A percentile compares a stretch with the other conserved stretches of the same genome.
phyloP scores from a whole-genome alignment of 2,329 filamentous ascomycete species.

The Botrytis fabae region DNA sequence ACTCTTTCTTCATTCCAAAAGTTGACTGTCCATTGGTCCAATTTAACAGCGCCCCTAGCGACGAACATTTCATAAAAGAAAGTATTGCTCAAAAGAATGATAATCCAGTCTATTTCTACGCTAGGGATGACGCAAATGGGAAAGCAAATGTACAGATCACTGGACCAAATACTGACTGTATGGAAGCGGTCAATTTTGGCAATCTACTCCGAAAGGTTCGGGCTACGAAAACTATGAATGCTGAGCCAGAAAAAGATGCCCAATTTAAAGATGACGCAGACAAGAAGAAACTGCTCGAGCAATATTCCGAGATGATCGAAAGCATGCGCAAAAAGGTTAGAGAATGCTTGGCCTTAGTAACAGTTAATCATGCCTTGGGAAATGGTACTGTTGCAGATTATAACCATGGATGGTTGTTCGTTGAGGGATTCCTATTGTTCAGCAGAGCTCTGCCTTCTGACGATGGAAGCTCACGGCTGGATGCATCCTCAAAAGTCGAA shows the following conservation, averaged over 20 bases:
- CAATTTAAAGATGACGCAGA: conserved; percentile 13
- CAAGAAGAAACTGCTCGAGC: not conserved
- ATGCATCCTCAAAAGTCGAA: not conserved
- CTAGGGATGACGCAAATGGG: not conserved
- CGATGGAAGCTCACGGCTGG: not conserved
- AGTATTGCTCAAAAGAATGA: not conserved
- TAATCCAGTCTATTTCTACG: conserved; percentile 19
- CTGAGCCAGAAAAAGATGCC: not conserved
- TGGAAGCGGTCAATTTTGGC: conserved; percentile 29
- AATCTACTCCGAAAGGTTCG: conserved; percentile 18
- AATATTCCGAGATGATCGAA: conserved; percentile 15
- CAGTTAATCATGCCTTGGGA: too few species aligned
- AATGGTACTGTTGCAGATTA: too few species aligned
- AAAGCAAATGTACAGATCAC: conserved; percentile 14
- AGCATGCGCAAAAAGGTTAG: conserved; percentile 7
- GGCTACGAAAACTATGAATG: not conserved
- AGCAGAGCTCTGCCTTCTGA: not conserved
- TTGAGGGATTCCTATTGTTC: conserved; percentile 21
- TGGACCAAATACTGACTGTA: conserved; percentile 29
- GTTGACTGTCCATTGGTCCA: conserved; percentile 13
- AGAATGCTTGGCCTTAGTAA: too few species aligned
- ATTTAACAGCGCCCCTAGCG: conserved; percentile 19
- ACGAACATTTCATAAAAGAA: conserved; percentile 21
- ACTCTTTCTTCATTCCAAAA: conserved; percentile 33
- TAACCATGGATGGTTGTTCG: conserved; percentile 2